phyloP scores from a whole-genome alignment of 768 basidiomycete genomes.

The Sistotremastrum niveocremeum region DNA sequence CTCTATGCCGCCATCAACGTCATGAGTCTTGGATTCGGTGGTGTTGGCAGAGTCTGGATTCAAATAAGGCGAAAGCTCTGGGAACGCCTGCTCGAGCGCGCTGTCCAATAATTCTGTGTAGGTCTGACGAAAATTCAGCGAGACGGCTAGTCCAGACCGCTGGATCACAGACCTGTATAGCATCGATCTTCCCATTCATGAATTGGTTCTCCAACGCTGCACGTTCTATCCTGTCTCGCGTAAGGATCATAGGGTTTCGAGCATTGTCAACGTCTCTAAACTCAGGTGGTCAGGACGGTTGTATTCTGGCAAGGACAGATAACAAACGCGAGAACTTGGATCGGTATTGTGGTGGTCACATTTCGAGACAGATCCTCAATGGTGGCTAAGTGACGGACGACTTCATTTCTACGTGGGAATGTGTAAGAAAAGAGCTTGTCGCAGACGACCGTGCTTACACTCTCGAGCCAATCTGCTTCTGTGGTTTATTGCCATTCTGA shows the following conservation, averaged over 20 bases:
- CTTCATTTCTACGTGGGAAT: slow-evolving; percentile 45
- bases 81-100: slow-evolving; percentile 58
- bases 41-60: slow-evolving; percentile 12
- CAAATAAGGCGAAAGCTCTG: slow-evolving; percentile 45
- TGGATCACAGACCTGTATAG: slow-evolving; percentile 44
- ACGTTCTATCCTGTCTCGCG: slow-evolving; percentile 66
- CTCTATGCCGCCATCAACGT: no score
- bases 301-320: background rate
- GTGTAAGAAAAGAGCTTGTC: background rate
- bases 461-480: slow-evolving; percentile 64
- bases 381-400: slow-evolving; percentile 48
- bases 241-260: slow-evolving; percentile 71
- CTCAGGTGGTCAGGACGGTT: background rate
- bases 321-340: slow-evolving; percentile 35
- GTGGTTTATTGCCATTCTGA: slow-evolving; percentile 21
- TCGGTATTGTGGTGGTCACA: slow-evolving; percentile 50
- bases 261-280: slow-evolving; percentile 68
- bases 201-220: slow-evolving; percentile 85
- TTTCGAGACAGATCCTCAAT: slow-evolving; percentile 59
- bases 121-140: slow-evolving; percentile 30
- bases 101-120: slow-evolving; percentile 57
- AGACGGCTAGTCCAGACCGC: slow-evolving; percentile 1
- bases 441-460: slow-evolving; percentile 34
- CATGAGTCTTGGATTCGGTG: no score
- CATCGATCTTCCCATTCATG: slow-evolving; percentile 79